Conservation (phyloP, 495 filamentous ascomycete species). For the Hypoxylon rickii region DNA sequence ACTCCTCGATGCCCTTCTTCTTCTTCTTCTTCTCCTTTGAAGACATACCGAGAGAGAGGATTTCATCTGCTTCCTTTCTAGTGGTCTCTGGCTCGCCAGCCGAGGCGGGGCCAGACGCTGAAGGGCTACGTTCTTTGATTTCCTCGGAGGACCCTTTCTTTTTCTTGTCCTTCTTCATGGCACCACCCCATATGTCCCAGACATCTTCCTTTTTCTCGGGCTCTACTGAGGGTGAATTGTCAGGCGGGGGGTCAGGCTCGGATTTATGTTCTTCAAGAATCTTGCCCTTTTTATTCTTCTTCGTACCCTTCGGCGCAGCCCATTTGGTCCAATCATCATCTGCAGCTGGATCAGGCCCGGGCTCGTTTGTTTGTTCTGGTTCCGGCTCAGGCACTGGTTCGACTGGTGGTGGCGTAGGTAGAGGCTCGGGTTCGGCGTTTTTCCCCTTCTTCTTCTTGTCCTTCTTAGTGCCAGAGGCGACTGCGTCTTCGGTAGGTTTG, state of each 20-base stretch:
- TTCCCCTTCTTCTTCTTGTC: slow-evolving; percentile 36
- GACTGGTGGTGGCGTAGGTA: too few species aligned
- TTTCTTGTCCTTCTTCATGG: slow-evolving; percentile 24
- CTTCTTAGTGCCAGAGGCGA: slow-evolving; percentile 27
- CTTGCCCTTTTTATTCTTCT: slow-evolving; percentile 29
- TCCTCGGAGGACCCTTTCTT: slow-evolving; percentile 23
- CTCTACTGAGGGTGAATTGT: slow-evolving; percentile 19
- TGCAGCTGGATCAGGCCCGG: too few species aligned
- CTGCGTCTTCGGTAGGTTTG: neutral
- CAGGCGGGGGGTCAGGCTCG: slow-evolving; percentile 19
- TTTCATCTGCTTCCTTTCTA: slow-evolving; percentile 16
- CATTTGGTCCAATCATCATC: slow-evolving; percentile 10
- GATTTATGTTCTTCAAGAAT: slow-evolving; percentile 7
- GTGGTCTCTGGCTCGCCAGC: slow-evolving; percentile 17
- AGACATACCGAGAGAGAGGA: neutral
- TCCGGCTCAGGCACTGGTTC: slow-evolving; percentile 24
- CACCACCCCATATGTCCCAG: neutral
- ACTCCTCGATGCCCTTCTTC: slow-evolving; percentile 24
- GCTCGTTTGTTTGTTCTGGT: slow-evolving; percentile 20
- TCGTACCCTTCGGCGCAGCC: slow-evolving; percentile 1
- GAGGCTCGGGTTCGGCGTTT: slow-evolving; percentile 9
- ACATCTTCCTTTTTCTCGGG: slow-evolving; percentile 23
- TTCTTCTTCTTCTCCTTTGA: slow-evolving; percentile 22
- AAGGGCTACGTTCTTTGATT: neutral
- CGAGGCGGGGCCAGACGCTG: slow-evolving; percentile 17